A percentile compares a stretch with the other conserved stretches of the same genome.
Conservation (phyloP, 164 flowering plant species). For the Magnolia kwangsiensis region DNA sequence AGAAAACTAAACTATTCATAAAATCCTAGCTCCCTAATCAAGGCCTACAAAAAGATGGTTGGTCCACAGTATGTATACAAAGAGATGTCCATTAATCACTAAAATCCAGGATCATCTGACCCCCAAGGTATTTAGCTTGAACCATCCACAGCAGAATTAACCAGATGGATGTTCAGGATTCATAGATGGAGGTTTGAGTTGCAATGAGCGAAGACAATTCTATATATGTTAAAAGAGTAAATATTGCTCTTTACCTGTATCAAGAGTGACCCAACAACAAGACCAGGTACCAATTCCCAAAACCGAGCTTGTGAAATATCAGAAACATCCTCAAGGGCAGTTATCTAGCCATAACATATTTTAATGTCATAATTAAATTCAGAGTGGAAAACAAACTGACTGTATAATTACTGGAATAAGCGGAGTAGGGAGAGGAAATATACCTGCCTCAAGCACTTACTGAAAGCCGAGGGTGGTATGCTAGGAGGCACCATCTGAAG, state of each 20-base stretch:
- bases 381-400: background rate
- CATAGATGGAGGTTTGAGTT: background rate
- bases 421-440: background rate
- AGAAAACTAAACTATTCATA: no score
- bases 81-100: no score
- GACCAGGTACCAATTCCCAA: constrained; percentile 96
- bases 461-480: constrained; percentile 77
- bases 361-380: background rate
- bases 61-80: no score
- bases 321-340: constrained; percentile 62
- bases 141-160: background rate
- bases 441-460: constrained; percentile 90
- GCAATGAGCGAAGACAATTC: background rate
- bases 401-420: background rate
- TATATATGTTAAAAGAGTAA: background rate
- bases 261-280: constrained; percentile 71
- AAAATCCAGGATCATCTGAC: background rate
- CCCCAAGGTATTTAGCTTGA: background rate
- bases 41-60: no score
- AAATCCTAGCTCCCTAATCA: no score
- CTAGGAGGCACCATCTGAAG: constrained; percentile 90
- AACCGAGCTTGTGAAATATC: constrained; percentile 84
- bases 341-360: constrained; percentile 37
- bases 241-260: constrained; percentile 47
- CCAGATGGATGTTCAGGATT: background rate